Conservation (phyloP, 208 protist genomes). For the Porcisia deanei region DNA sequence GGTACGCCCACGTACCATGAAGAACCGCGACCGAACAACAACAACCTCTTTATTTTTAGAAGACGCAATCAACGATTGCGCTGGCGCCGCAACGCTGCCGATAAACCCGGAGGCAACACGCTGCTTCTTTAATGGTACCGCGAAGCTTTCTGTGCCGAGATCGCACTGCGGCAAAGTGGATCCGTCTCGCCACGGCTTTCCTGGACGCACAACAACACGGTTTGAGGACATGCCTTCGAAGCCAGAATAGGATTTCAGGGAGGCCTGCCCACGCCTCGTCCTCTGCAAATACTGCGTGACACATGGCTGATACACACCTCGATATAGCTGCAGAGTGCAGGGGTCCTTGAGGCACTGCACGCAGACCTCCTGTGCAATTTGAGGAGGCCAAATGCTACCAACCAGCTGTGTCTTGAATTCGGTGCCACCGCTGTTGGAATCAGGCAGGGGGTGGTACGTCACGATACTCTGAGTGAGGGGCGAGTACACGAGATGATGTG, state of each 20-base stretch:
- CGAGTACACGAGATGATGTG: constrained; percentile 90
- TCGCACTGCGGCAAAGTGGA: background rate
- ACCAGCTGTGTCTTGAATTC: constrained; percentile 54
- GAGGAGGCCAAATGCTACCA: constrained; percentile 38
- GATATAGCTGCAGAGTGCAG: constrained; percentile 51
- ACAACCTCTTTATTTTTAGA: constrained; percentile 6
- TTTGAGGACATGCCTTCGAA: constrained; percentile 54
- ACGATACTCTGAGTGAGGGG: constrained; percentile 46
- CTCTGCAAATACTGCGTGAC: constrained; percentile 58
- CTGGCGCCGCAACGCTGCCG: background rate
- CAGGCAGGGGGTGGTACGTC: constrained; percentile 55
- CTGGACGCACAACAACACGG: constrained; percentile 48
- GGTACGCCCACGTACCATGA: constrained; percentile 33
- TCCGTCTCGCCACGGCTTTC: constrained; percentile 2
- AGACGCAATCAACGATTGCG: background rate
- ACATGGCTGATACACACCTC: constrained; percentile 45
- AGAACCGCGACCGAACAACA: constrained; percentile 73
- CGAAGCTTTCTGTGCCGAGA: constrained; percentile 21
- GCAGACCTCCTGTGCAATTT: constrained; percentile 61
- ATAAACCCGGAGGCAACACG: constrained; percentile 43
- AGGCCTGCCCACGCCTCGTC: constrained; percentile 50
- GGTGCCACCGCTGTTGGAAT: background rate
- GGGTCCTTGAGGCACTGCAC: constrained; percentile 69
- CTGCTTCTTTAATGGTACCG: constrained; percentile 43
- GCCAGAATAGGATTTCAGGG: constrained; percentile 55